phyloP scores from a whole-genome alignment of 352 stramenopile species.

The Hyaloperonospora arabidopsidis region DNA sequence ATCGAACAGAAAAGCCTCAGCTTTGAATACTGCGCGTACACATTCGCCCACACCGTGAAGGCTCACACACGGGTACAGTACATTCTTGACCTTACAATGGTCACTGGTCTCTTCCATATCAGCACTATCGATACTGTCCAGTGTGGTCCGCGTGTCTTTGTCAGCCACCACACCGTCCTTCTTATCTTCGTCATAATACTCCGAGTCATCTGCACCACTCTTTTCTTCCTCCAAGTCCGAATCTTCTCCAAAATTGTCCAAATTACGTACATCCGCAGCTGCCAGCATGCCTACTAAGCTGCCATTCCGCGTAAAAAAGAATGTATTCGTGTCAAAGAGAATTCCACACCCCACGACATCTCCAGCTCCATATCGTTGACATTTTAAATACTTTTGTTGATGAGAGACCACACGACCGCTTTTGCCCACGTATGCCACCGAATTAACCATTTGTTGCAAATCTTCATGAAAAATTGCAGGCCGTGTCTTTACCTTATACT shows the following conservation, averaged over 20 bases:
- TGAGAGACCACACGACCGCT: constrained; percentile 46
- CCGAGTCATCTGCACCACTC: constrained; percentile 5
- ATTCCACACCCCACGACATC: constrained; percentile 58
- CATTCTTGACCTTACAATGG: constrained; percentile 17
- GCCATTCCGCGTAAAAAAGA: constrained; percentile 70
- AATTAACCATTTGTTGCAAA: constrained; percentile 32
- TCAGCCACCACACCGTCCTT: constrained; percentile 14
- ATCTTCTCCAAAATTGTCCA: constrained; percentile 34
- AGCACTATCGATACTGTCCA: constrained; percentile 9
- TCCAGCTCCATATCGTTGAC: constrained; percentile 39
- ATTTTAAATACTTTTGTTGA: constrained; percentile 39
- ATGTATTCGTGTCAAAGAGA: constrained; percentile 50
- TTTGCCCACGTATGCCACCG: constrained; percentile 49
- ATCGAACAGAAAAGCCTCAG: constrained; percentile 40
- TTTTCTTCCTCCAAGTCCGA: constrained; percentile 8
- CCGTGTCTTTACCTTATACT: not conserved
- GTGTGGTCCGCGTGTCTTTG: constrained; percentile 4
- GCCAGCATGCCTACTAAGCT: constrained; percentile 38
- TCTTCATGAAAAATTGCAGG: constrained; percentile 29
- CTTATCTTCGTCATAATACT: constrained; percentile 7
- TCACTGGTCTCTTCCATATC: constrained; percentile 26
- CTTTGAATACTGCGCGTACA: constrained; percentile 20
- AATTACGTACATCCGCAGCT: constrained; percentile 41
- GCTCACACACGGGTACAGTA: constrained; percentile 38
- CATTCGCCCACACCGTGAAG: constrained; percentile 33